A percentile compares a stretch with the other conserved stretches of the same genome.
phyloP scores from a whole-genome alignment of 1,284 basidiomycete genomes.

The Hypsizygus ulmarius region DNA sequence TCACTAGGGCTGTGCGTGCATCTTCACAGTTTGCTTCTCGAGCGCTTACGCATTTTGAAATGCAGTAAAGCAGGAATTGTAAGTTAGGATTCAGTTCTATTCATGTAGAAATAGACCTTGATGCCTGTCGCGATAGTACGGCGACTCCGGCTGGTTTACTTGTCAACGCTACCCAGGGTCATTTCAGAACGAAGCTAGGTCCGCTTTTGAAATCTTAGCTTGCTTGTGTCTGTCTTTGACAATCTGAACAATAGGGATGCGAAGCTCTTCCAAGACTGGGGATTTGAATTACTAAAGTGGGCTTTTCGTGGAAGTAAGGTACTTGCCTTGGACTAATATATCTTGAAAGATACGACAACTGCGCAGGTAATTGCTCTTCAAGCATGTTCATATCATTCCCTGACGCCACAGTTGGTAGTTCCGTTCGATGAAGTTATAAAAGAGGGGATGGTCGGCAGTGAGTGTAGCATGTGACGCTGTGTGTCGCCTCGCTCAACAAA shows the following conservation, averaged over 20 bases:
- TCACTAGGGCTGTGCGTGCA: constrained; percentile 43
- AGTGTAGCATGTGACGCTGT: constrained; percentile 19
- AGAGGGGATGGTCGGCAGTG: constrained; percentile 48
- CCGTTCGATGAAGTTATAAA: constrained; percentile 46
- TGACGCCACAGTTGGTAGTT: constrained; percentile 28
- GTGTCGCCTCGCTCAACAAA: background rate
- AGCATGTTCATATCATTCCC: background rate
- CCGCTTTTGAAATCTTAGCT: background rate
- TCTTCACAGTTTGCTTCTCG: background rate
- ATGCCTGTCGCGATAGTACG: constrained; percentile 36
- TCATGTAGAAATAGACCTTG: background rate
- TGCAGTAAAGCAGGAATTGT: constrained; percentile 23
- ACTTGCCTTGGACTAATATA: background rate
- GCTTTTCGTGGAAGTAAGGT: background rate
- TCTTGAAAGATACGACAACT: constrained; percentile 40
- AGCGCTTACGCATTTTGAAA: background rate
- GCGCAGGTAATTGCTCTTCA: constrained; percentile 35
- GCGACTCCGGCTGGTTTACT: constrained; percentile 53
- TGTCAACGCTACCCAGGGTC: constrained; percentile 52
- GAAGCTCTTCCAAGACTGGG: constrained; percentile 48
- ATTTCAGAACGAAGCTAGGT: constrained; percentile 42
- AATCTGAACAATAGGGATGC: constrained; percentile 31
- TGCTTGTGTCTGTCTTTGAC: background rate
- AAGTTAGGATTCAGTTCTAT: background rate
- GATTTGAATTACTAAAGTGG: constrained; percentile 52